A percentile compares a stretch with the other conserved stretches of the same genome.
Conservation (phyloP, 2,329 filamentous ascomycete species). For the Penicillium sp. region DNA sequence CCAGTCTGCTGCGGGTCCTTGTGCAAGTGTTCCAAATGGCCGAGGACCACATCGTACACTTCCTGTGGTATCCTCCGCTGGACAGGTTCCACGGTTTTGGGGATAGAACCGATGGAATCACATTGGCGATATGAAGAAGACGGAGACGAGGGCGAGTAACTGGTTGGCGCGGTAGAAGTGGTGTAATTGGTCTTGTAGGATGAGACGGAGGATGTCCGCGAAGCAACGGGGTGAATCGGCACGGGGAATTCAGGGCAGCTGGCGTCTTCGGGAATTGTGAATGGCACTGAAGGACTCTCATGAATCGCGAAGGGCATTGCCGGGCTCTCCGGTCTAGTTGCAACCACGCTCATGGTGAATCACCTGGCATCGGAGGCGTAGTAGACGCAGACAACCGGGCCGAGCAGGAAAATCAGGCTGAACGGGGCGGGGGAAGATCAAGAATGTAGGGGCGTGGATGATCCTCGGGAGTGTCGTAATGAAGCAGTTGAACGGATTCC, state of each 20-base stretch:
- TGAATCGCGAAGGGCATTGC: constrained; percentile 28
- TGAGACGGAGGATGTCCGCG: constrained; percentile 33
- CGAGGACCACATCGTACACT: constrained; percentile 52
- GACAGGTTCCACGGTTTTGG: constrained; percentile 30
- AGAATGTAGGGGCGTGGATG: constrained; percentile 18
- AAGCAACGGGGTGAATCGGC: constrained; percentile 28
- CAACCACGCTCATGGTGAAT: constrained; percentile 38
- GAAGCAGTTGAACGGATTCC: constrained; percentile 12
- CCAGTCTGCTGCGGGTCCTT: constrained; percentile 35
- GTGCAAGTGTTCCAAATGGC: constrained; percentile 47
- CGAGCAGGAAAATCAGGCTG: constrained; percentile 10
- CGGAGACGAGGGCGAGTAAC: constrained; percentile 36
- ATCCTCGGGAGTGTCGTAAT: constrained; percentile 10
- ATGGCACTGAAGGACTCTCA: constrained; percentile 31
- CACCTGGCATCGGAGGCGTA: constrained; percentile 18
- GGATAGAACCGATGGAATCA: constrained; percentile 36
- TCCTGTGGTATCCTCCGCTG: constrained; percentile 48
- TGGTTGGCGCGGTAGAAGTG: constrained; percentile 35
- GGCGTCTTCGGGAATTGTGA: constrained; percentile 21
- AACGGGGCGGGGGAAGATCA: constrained; percentile 12
- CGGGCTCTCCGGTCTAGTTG: constrained; percentile 35
- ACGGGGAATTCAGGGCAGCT: constrained; percentile 30
- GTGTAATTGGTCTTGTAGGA: constrained; percentile 37
- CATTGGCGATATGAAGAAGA: constrained; percentile 33
- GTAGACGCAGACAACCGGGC: constrained; percentile 7